Base-by-base conservation (phyloP, 805 yeast species). In the Saccharomycopsis schoenii region DNA sequence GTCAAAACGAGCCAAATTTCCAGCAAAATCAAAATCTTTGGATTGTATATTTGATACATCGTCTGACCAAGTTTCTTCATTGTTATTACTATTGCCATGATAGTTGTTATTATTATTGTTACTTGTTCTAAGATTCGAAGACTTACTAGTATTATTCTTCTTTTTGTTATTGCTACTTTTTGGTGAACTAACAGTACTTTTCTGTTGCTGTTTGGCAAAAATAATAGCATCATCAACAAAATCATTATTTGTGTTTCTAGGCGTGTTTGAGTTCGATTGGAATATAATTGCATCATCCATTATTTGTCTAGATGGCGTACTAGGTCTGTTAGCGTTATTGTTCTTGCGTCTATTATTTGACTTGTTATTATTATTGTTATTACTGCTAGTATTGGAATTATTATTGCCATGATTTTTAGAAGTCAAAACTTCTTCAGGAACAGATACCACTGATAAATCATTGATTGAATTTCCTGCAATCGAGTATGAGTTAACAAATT, bases 21-120 rank as follows among this genome's bases (percentile, higher is more conserved):
- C 85, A 60, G 83, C 89, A 72, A 92, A 92, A 71, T 92, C 97
- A 72, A 92, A 92, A 65, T 90, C 97, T 24, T 76, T 79, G 60
- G 77, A 70, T 19, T 72, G 64, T 70, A 82, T 78, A 62, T 76
- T 73, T 61, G 73, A 66, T 39, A 83, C 78, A 61, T 79, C 82
- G 51, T 77, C 82, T 59, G 76, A 78, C 84, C 84, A 82, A 56
- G 76, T 80, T 2, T 76, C 74, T 12, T 74, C 72, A 19, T 47
- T 19, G 11, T 50, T 56, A 29, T 50, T 56, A 29, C 68, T 68
- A 29, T 66, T 66, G 19, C 68, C 69, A 67, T 69, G 66, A 47
- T 61, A 67, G 50, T 59, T 62, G n/a, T 41, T 40, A 29, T 68
- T 68, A 34, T 66, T 66, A 47, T 61, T 67, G 50, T 59, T 62